phyloP scores from a whole-genome alignment of 192 early-diverging fungal species.

The Chytriomyces sp. region DNA sequence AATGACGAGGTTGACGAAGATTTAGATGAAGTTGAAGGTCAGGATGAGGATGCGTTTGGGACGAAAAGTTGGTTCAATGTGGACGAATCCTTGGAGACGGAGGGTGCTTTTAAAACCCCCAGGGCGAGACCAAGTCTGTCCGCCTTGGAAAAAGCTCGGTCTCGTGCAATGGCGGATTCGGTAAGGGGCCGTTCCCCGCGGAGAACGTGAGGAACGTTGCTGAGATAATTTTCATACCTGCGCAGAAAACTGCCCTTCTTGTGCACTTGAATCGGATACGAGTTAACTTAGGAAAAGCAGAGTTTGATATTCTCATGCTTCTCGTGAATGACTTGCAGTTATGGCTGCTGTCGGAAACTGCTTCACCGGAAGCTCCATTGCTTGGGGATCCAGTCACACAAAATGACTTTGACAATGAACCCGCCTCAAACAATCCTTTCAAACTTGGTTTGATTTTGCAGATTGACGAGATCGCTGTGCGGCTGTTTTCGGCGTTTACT shows the following conservation, averaged over 20 bases:
- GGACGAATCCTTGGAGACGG: not conserved
- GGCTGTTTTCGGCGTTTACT: not conserved
- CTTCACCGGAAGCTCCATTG: no score
- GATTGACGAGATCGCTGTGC: not conserved
- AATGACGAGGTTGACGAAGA: constrained; percentile 53
- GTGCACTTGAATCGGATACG: not conserved
- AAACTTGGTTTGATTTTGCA: not conserved
- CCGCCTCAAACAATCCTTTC: not conserved
- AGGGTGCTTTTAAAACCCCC: not conserved
- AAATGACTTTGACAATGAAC: not conserved
- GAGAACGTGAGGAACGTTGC: constrained; percentile 1
- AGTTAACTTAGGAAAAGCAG: constrained; percentile 33
- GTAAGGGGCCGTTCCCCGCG: constrained; percentile 41
- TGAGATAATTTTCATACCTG: constrained; percentile 19
- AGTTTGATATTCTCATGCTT: constrained; percentile 36
- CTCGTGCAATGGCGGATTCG: constrained; percentile 57
- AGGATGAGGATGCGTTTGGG: constrained; percentile 16
- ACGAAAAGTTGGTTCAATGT: constrained; percentile 42
- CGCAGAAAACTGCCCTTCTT: constrained; percentile 10
- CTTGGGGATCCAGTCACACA: no score
- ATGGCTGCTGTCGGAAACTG: no score
- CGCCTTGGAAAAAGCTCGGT: constrained; percentile 55
- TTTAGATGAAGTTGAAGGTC: constrained; percentile 8
- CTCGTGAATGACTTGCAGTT: constrained; percentile 29
- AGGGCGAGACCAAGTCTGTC: not conserved